Evolutionary conservation across 2,329 filamentous ascomycete species (phyloP), one percentile per base, ranked within the genome.

Genomic region (Rhynchosporium graminicola): DNA sequence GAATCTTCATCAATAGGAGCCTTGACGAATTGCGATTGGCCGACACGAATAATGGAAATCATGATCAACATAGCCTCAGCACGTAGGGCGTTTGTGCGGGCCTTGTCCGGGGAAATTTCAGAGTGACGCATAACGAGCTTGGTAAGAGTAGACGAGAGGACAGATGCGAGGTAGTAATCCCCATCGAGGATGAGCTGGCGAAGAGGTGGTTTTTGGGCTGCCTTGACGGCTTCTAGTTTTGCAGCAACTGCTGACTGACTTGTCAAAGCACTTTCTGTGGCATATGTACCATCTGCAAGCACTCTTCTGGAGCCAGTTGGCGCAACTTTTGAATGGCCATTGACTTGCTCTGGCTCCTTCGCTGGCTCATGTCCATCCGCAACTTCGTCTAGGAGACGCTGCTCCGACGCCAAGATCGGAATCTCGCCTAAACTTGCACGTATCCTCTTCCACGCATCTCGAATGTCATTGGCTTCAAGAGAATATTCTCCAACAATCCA

Each of bases 401-500:
- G 94, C 76, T 99, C 95, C 0, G 94, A 97, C 26, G 93, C 91
- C 61, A 99, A 83, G 64, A 99, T 99, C 2, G 95, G 95, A 63
- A 99, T 98, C 78, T 99, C 95, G 66, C 95, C 95, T 59, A 99
- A 80, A 73, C 93, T 97, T 26, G 93, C 87, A 64, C 95, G 87
- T 75, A 99, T 98, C 66, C 91, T 87, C 79, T 95, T 97, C 95
- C 95, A 99, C 0, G 94, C 94, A 73, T 97, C 94, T 68, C 92
- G 86, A 70, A 99, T 98, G 72, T 98, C 93, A 72, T 87, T 92
- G 76, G 95, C 90, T 74, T 97, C 92, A 38, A 97, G 80, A 36
- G 93, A 97, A 76, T 98, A 99, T 77, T 99, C 95, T 75, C 95
- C 95, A 69, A 99, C 87, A 71, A 98, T 97, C 95, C 95, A 99